Conservation (phyloP, 108 stramenopile genomes). For the Cylindrotheca closterium region DNA sequence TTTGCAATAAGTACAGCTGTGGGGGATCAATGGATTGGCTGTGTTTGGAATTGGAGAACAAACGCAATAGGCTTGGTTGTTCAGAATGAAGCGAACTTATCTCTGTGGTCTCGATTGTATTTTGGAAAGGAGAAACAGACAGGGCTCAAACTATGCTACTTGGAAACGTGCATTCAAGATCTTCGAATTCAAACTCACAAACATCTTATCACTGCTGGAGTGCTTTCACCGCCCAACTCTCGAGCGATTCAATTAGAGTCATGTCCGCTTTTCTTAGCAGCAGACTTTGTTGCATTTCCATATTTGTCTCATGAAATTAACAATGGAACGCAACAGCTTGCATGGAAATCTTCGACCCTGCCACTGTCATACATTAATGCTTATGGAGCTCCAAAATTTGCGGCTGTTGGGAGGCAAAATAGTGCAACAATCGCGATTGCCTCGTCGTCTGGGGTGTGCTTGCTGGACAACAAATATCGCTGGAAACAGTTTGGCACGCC, state of each 20-base stretch:
- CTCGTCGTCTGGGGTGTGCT: conserved; percentile 26
- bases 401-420: conserved; percentile 3
- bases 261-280: conserved; percentile 21
- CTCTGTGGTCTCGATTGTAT: conserved; percentile 23
- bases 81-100: conserved; percentile 2
- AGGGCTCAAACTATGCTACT: conserved; percentile 7
- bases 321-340: conserved; percentile 11
- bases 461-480: conserved; percentile 13
- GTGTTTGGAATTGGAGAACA: conserved; percentile 35
- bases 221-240: conserved; percentile 21
- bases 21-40: conserved; percentile 21
- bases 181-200: conserved; percentile 6
- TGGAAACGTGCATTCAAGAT: conserved; percentile 16
- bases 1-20: conserved; percentile 26
- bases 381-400: conserved; percentile 26
- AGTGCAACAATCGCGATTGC: conserved; percentile 34
- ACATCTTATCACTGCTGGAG: conserved; percentile 5
- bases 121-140: conserved; percentile 12
- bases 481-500: conserved; percentile 40
- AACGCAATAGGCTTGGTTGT: conserved; percentile 27
- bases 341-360: conserved; percentile 36
- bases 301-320: conserved; percentile 2
- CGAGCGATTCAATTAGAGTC: conserved; percentile 1
- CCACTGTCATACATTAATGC: conserved; percentile 22
- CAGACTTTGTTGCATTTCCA: conserved; percentile 23